These are phyloP conservation scores for Cryphonectria naterciae DNA, from an alignment of 2,329 filamentous ascomycete species.

Conservation along the genomic window DNA sequence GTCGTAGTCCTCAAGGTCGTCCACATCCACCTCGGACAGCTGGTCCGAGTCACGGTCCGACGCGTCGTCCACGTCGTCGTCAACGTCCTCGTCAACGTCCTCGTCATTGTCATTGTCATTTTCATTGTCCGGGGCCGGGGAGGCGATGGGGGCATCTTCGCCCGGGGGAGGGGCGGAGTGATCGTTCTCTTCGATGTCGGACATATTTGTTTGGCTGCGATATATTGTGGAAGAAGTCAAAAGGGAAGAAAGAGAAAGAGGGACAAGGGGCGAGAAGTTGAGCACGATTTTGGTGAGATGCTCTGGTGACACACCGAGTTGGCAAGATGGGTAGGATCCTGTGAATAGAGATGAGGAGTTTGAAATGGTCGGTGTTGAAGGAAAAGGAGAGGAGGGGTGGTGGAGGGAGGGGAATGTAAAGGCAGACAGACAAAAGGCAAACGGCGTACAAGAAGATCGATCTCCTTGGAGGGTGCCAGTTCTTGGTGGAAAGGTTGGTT, in stretches of 20 bases:
- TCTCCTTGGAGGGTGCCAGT: not conserved
- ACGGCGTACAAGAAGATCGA: not conserved
- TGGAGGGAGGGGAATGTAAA: not conserved
- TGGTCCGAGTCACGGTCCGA: slow-evolving; percentile 63
- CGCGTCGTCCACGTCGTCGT: slow-evolving; percentile 43
- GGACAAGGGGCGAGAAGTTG: not conserved
- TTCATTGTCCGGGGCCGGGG: slow-evolving; percentile 15
- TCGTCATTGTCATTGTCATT: slow-evolving; percentile 15
- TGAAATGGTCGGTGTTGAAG: not conserved
- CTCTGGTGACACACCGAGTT: not conserved
- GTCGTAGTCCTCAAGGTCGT: slow-evolving; percentile 72
- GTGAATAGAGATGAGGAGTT: not conserved
- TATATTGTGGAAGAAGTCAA: not conserved
- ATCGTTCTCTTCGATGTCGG: slow-evolving; percentile 28
- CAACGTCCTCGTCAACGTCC: slow-evolving; percentile 13
- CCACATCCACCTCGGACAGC: slow-evolving; percentile 71
- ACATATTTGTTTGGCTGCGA: slow-evolving; percentile 37
- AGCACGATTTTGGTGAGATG: not conserved
- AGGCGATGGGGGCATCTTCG: slow-evolving; percentile 18
- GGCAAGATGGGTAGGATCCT: not conserved
- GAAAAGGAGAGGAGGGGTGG: not conserved
- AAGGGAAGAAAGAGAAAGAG: no score
- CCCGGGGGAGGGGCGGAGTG: slow-evolving; percentile 13
- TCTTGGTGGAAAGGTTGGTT: not conserved
- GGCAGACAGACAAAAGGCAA: not conserved